Evolutionary conservation across 2,329 filamentous ascomycete genomes (phyloP), one percentile per base, ranked within the genome.

Genomic region (Diplocarpon rosae): DNA sequence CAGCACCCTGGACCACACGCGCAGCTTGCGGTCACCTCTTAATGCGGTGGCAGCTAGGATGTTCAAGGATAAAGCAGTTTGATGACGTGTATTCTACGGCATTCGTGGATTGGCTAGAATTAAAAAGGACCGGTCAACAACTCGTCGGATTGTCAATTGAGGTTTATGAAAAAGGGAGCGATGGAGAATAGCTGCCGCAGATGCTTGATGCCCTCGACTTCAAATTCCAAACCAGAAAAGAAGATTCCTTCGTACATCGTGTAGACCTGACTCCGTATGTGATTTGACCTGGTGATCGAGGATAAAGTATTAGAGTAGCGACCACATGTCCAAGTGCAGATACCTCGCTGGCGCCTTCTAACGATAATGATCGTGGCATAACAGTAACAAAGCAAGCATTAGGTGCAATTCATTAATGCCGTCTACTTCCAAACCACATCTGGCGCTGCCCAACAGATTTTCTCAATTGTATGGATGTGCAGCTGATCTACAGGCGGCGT

Each of bases 41-140:
- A 45, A 55, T 56, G 56, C 52, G 50, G 56, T 54, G 51, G 51
- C 46, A 50, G 39, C 51, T 55, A 55, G 43, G 48, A 46, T 60
- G 58, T 60, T 61, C 58, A 57, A 56, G 58, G 60, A 59, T 56
- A 51, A 56, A 61, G 32, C 39, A 51, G 50, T 52, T 43, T 59
- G 58, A 57, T 62, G 60, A 62, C 59, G 60, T 57, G 52, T 49
- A 57, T 40, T 52, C 44, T 57, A 58, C 53, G 58, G 58, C 61
- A 37, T 58, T 57, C 62, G 56, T 55, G 55, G 57, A 48, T 54
- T 54, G 49, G 47, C 50, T 55, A 47, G 49, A 48, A 52, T 55
- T 61, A 59, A 59, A 53, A 35, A 54, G 56, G 52, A 54, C 52
- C 55, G 57, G 59, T 61, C 57, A 62, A 59, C 20, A 34, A 28